Base-by-base conservation (phyloP, 441 rosid species). In the Bruguiera hainesii region DNA sequence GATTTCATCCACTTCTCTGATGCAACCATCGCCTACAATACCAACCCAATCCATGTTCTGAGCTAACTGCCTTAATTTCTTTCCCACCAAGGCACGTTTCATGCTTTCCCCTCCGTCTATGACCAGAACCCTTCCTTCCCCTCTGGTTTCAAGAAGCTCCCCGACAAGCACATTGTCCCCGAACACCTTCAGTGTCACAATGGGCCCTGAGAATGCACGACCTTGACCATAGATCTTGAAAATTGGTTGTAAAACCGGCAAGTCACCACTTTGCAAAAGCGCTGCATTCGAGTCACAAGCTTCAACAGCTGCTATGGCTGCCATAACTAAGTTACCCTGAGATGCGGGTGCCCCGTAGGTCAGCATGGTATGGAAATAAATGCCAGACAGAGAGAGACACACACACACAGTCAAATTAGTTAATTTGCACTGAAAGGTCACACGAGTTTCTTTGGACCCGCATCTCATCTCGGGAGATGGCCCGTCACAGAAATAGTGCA, bases 61-160 rank as follows among this genome's bases (percentile, higher is more conserved):
- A 46, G 95, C 95, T 60, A 83, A 68, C 69, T 85, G 91, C 29
- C 76, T 93, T 9, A 89, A 73, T 75, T 89, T 91, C 46, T 94
- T 91, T 26, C 98, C 97, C 21, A 90, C 76, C 77, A 93, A 73
- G 18, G 96, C 91, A 62, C 96, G 87, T 72, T 96, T 86, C 79
- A 50, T 71, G 92, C 97, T 90, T 57, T 88, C 96, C 55, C 94
- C 97, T 39, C 98, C 95, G 66, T 93, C 97, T 50, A 88, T 77
- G 26, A 93, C 89, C 6, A 93, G 80, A 31, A 91, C 97, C 46
- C 86, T 63, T 15, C 96, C 95, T 67, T 93, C 90, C 3, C 98
- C 96, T 69, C 74, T 80, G 63, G 80, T 81, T 71, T 91, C 95
- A 1, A 91, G 82, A 19, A 84, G 78, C 83, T 82, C 81, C 55